A percentile compares a stretch with the other conserved stretches of the same genome.
These are phyloP conservation scores for Aspergillus ochraceus DNA, from an alignment of 2,329 filamentous ascomycete genomes.

Conservation along the genomic window DNA sequence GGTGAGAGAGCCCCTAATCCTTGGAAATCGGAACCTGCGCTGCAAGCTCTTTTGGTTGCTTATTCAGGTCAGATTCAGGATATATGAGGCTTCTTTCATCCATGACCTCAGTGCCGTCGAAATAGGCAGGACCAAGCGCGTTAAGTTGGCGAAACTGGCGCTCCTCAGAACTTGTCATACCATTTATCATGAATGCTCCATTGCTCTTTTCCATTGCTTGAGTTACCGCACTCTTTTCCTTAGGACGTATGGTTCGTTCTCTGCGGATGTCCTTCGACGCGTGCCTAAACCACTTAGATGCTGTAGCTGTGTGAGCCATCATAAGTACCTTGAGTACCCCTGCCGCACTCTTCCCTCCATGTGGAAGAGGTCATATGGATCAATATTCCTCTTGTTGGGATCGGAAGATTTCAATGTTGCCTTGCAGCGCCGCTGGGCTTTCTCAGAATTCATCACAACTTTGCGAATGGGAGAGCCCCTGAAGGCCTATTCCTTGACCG, in stretches of 20 bases:
- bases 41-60: constrained; percentile 18
- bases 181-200: constrained; percentile 20
- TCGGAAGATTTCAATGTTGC: constrained; percentile 10
- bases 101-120: constrained; percentile 13
- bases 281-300: constrained; percentile 9
- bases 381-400: constrained; percentile 16
- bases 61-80: constrained; percentile 12
- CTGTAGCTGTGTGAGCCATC: constrained; percentile 7
- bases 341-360: constrained; percentile 6
- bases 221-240: constrained; percentile 16
- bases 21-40: constrained; percentile 4
- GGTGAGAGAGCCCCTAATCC: constrained; percentile 1
- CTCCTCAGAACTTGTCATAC: constrained; percentile 18
- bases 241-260: constrained; percentile 11
- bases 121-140: constrained; percentile 10
- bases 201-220: constrained; percentile 17
- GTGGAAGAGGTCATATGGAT: constrained; percentile 11
- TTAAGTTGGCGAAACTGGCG: constrained; percentile 7
- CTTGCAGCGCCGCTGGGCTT: constrained; percentile 14
- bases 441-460: constrained; percentile 14
- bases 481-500: constrained; percentile 11
- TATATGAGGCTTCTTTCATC: constrained; percentile 14
- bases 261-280: constrained; percentile 12
- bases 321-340: constrained; percentile 5
- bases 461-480: constrained; percentile 11